These are phyloP conservation scores for Tricholoma saponaceum DNA, from an alignment of 768 basidiomycete species.

Conservation along the genomic window DNA sequence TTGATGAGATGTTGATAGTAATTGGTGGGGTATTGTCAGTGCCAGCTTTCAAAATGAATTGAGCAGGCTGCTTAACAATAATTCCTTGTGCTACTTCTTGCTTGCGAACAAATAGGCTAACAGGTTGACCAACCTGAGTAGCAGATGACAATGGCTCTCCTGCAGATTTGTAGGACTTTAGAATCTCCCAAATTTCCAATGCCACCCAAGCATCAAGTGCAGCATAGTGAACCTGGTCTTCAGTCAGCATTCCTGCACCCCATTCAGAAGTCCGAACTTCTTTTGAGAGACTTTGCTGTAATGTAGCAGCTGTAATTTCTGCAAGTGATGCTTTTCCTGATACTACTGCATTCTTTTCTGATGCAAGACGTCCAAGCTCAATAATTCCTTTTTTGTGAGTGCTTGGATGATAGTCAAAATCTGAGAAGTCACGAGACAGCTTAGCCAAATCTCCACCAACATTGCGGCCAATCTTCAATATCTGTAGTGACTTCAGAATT, in stretches of 20 bases:
- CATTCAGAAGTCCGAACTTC: not conserved
- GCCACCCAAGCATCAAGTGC: not conserved
- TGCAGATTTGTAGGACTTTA: not conserved
- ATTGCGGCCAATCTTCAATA: not conserved
- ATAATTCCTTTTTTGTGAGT: not conserved
- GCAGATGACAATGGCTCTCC: not conserved
- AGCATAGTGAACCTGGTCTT: not conserved
- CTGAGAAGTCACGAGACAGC: not conserved
- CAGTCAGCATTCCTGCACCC: not conserved
- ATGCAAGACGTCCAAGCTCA: conserved; percentile 13
- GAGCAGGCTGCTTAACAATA: not conserved
- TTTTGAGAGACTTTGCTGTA: not conserved
- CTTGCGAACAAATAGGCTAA: not conserved
- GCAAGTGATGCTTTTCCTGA: conserved; percentile 11
- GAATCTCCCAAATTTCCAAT: not conserved
- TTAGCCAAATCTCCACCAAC: not conserved
- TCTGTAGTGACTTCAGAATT: not conserved
- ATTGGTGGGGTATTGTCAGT: not conserved
- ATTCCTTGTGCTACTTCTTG: not conserved
- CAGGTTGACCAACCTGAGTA: not conserved
- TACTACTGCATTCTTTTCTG: conserved; percentile 9
- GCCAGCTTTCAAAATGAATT: not conserved
- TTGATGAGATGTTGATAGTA: conserved; percentile 9
- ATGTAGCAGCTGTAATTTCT: not conserved
- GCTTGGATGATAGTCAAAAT: not conserved